Base-by-base conservation (phyloP, 805 yeast species). In the Jamesozyma spencerorum region DNA sequence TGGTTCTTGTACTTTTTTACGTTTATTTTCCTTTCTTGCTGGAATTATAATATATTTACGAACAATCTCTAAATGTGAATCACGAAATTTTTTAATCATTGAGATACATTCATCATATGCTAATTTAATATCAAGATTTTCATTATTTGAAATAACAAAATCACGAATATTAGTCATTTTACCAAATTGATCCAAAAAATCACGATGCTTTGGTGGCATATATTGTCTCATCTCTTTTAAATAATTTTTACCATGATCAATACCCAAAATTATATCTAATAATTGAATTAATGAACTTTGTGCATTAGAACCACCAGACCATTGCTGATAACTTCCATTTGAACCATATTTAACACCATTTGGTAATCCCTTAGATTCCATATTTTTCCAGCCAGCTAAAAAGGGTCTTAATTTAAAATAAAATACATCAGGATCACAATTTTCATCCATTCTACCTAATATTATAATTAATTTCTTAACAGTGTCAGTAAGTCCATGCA, bases 381-480 rank as follows among this genome's bases (percentile, higher is more conserved):
- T 88, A 54, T 85, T 85, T 56, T 79, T 79, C 94, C 96, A 90
- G 2, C 97, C 97, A 1, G 96, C 95, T 47, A 90, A 66, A 52
- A 74, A 88, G 1, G 97, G 97, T 54, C 97, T 72, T 35, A 88
- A 72, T 45, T 90, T 74, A 66, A 74, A 84, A 62, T 85, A 88
- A 58, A 90, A 88, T 3, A 83, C 79, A 57, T 86, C 94, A 2
- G 97, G 97, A 55, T 87, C 95, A 61, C 96, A 85, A 82, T 82
- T 82, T 49, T 88, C 95, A 54, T 84, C 87, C 92, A 88, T 83
- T 50, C 74, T 72, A 75, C 80, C 75, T 49, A 90, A 64, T 1
- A 84, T 72, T 3, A 81, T 68, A 12, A 87, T 92, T 48, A 90
- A 65, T 43, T 69, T 65, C 55, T 85, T 94, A 39, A 88, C 81